phyloP scores from a whole-genome alignment of 768 basidiomycete genomes.

The Cystofilobasidium macerans region DNA sequence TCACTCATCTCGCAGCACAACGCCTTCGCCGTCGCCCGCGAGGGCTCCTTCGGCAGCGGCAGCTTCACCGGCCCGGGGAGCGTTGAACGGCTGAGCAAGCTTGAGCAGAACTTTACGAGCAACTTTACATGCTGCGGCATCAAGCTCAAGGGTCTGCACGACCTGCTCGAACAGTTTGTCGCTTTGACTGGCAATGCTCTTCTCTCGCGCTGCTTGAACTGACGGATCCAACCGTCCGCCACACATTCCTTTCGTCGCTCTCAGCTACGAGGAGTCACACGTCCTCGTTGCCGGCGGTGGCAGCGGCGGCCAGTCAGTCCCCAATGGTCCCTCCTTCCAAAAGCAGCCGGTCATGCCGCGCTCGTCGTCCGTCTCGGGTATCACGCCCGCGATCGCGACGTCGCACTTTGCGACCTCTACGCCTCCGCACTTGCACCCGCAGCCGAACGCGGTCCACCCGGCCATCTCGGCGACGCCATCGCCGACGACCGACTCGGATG shows the following conservation, averaged over 20 bases:
- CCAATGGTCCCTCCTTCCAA: slow-evolving; percentile 27
- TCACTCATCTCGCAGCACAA: slow-evolving; percentile 12
- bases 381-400: neutral
- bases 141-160: slow-evolving; percentile 61
- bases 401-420: slow-evolving; percentile 22
- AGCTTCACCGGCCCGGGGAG: slow-evolving; percentile 18
- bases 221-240: neutral
- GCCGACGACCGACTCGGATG: slow-evolving; percentile 26
- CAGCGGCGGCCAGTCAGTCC: slow-evolving; percentile 3
- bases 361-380: neutral
- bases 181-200: neutral
- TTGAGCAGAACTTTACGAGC: slow-evolving; percentile 34
- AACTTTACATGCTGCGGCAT: slow-evolving; percentile 86
- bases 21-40: slow-evolving; percentile 1
- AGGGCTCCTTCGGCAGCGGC: slow-evolving; percentile 11
- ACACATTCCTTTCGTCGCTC: neutral
- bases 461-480: slow-evolving; percentile 18
- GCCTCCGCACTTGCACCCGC: slow-evolving; percentile 5
- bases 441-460: slow-evolving; percentile 1
- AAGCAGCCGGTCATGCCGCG: slow-evolving; percentile 10
- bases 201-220: neutral
- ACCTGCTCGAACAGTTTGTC: slow-evolving; percentile 62
- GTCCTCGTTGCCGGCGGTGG: slow-evolving; percentile 40
- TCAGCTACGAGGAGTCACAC: slow-evolving; percentile 68
- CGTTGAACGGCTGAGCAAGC: slow-evolving; percentile 21